Conservation (phyloP, 73 alveolate species). For the Loxodes magnus region DNA sequence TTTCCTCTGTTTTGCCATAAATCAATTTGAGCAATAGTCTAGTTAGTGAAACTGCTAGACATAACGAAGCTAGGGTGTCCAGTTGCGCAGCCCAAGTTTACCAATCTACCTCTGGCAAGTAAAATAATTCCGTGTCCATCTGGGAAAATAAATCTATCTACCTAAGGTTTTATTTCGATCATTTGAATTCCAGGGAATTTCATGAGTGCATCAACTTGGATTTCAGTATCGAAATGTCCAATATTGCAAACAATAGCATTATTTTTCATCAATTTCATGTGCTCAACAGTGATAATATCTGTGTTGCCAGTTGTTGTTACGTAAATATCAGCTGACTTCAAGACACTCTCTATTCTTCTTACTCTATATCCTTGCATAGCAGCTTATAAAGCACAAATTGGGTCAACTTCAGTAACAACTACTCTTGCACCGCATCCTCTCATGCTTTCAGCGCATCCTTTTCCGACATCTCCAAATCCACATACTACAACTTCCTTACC, state of each 20-base stretch:
- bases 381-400: slow-evolving; percentile 95
- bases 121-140: slow-evolving; percentile 88
- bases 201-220: slow-evolving; percentile 83
- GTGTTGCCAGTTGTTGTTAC: slow-evolving; percentile 90
- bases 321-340: slow-evolving; percentile 79
- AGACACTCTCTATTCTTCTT: slow-evolving; percentile 55
- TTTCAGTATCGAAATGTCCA: slow-evolving; percentile 94
- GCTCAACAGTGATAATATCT: slow-evolving; percentile 75
- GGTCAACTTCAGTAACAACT: slow-evolving; percentile 88
- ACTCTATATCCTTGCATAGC: slow-evolving; percentile 93
- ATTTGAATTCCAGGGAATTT: slow-evolving; percentile 59
- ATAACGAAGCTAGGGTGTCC: slow-evolving; percentile 96
- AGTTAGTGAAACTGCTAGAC: slow-evolving; percentile 90
- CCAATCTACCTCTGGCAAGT: slow-evolving; percentile 89
- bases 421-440: slow-evolving; percentile 89
- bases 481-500: slow-evolving; percentile 89
- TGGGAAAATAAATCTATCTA: slow-evolving; percentile 83
- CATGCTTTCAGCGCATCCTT: slow-evolving; percentile 95
- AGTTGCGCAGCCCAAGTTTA: slow-evolving; percentile 95
- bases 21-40: slow-evolving; percentile 80
- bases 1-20: slow-evolving; percentile 77
- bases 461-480: slow-evolving; percentile 97
- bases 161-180: slow-evolving; percentile 78
- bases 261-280: slow-evolving; percentile 90
- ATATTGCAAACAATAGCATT: slow-evolving; percentile 95